These are phyloP conservation scores for Aspergillus sojae DNA, from an alignment of 2,329 filamentous ascomycete species.

Conservation along the genomic window DNA sequence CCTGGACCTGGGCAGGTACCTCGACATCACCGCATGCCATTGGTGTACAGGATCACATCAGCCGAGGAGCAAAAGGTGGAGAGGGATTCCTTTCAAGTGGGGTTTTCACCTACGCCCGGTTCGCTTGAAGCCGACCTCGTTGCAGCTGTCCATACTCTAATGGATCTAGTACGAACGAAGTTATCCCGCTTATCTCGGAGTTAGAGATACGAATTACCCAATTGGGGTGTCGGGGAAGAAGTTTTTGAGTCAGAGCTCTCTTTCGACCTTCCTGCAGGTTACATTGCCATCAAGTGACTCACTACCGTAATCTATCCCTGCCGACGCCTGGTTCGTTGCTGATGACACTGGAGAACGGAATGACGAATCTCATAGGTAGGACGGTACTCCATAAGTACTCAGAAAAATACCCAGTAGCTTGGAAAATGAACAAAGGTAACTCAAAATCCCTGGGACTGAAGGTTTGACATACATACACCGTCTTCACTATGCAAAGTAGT, in stretches of 20 bases:
- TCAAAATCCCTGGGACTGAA: not conserved
- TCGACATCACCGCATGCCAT: not conserved
- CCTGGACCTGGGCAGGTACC: not conserved
- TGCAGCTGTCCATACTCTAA: no score
- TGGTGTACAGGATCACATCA: not conserved
- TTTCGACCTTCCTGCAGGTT: not conserved
- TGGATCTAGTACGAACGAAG: not conserved
- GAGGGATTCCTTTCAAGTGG: slow-evolving; percentile 8
- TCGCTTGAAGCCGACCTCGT: not conserved
- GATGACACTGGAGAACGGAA: not conserved
- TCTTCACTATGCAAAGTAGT: not conserved
- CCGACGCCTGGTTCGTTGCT: not conserved
- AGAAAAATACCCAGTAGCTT: not conserved
- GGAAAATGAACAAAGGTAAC: not conserved
- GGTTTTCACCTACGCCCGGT: not conserved
- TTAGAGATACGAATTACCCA: slow-evolving; percentile 2
- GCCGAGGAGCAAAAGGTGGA: slow-evolving; percentile 2
- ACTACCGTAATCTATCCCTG: not conserved
- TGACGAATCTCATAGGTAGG: not conserved
- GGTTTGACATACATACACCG: not conserved
- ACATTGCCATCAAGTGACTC: slow-evolving; percentile 1
- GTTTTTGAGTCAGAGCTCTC: slow-evolving; percentile 1
- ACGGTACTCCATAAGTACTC: not conserved
- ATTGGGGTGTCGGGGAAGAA: not conserved
- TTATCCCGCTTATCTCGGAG: not conserved